Evolutionary conservation across 192 early-diverging fungal species (phyloP).

Genomic region (Geranomyces variabilis): DNA sequence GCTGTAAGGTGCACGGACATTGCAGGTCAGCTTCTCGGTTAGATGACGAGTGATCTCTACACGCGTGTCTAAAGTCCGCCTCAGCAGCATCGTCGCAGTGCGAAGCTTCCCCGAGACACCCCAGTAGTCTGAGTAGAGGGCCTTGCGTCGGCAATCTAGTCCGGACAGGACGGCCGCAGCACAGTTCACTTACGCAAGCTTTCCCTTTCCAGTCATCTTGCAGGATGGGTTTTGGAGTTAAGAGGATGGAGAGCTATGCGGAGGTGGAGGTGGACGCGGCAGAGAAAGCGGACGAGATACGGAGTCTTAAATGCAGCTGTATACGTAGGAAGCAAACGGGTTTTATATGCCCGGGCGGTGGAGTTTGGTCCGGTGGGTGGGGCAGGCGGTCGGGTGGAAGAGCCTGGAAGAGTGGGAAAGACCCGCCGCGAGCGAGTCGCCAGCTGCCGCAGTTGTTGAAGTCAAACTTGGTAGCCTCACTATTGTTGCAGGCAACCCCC

Average conservation of each 20-base stretch:
- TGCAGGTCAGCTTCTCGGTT: not conserved
- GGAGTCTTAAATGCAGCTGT: no score
- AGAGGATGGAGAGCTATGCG: not conserved
- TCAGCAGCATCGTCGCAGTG: not conserved
- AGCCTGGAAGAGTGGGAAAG: no score
- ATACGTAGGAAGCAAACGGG: no score
- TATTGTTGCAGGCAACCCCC: no score
- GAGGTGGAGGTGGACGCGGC: not conserved
- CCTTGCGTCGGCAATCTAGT: not conserved
- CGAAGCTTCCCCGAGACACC: not conserved
- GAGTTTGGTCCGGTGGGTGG: no score
- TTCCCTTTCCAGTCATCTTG: conserved; percentile 17
- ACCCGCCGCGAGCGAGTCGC: no score
- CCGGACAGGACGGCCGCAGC: no score
- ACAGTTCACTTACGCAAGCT: conserved; percentile 1
- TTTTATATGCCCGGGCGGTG: no score
- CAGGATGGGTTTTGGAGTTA: not conserved
- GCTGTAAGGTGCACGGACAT: conserved; percentile 15
- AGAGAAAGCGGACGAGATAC: no score
- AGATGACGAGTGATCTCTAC: not conserved
- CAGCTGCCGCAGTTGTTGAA: no score
- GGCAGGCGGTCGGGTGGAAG: no score
- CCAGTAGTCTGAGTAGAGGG: not conserved
- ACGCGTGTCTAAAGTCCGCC: not conserved
- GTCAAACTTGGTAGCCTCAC: no score